phyloP scores from a whole-genome alignment of 1,284 basidiomycete species.

The Albatrellus sp. region DNA sequence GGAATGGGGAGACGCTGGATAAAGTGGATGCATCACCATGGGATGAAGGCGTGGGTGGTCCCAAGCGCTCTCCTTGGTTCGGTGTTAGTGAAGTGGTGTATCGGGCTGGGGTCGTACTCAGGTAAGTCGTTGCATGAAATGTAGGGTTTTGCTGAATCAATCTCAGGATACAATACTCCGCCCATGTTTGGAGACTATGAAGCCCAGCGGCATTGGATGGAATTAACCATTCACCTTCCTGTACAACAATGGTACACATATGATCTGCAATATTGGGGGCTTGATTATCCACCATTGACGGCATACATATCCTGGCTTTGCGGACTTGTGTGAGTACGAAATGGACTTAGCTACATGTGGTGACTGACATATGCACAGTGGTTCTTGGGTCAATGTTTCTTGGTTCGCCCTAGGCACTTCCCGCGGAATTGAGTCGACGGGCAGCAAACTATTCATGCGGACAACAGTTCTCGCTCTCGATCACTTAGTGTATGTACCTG shows the following conservation, averaged over 20 bases:
- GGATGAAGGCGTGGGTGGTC: slow-evolving; percentile 45
- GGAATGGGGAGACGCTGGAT: slow-evolving; percentile 50
- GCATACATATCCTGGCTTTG: slow-evolving; percentile 80
- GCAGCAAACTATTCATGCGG: slow-evolving; percentile 73
- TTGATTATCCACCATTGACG: slow-evolving; percentile 88
- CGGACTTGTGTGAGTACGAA: slow-evolving; percentile 41
- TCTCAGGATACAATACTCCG: slow-evolving; percentile 52
- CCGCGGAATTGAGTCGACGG: slow-evolving; percentile 63
- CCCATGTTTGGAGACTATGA: slow-evolving; percentile 90
- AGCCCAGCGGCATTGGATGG: slow-evolving; percentile 93
- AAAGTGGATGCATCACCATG: slow-evolving; percentile 64
- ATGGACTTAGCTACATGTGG: slow-evolving; percentile 15
- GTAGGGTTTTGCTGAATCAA: slow-evolving; percentile 2
- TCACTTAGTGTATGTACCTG: slow-evolving; percentile 63
- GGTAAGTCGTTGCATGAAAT: slow-evolving; percentile 34
- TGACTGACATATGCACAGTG: slow-evolving; percentile 27
- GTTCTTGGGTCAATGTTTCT: slow-evolving; percentile 49
- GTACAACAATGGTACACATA: slow-evolving; percentile 74
- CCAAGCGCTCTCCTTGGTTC: slow-evolving; percentile 39
- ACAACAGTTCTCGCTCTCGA: slow-evolving; percentile 64
- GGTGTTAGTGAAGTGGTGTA: slow-evolving; percentile 49
- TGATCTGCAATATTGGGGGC: slow-evolving; percentile 82
- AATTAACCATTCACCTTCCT: slow-evolving; percentile 71
- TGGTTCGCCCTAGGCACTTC: slow-evolving; percentile 71
- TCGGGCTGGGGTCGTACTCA: slow-evolving; percentile 72